These are phyloP conservation scores for Amanita thiersii DNA, from an alignment of 768 basidiomycete genomes.

Conservation along the genomic window DNA sequence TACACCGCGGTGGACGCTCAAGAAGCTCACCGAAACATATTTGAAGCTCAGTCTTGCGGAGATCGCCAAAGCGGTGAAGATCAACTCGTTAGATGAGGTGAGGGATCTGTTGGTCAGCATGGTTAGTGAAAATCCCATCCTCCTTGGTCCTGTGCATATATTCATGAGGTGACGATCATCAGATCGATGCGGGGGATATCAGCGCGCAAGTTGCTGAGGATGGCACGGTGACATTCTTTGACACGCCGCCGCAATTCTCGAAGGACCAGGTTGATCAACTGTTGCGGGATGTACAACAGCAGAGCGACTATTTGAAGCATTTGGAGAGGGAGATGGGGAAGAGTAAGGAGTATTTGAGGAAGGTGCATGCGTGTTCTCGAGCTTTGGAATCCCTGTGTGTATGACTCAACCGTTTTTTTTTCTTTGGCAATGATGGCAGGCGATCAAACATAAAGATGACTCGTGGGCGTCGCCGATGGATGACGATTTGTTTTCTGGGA, in stretches of 20 bases:
- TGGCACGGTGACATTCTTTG: conserved; percentile 69
- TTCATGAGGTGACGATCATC: not conserved
- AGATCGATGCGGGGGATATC: conserved; percentile 72
- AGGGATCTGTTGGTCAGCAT: conserved; percentile 59
- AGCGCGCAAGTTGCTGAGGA: conserved; percentile 57
- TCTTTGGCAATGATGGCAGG: conserved; percentile 11
- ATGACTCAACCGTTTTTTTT: not conserved
- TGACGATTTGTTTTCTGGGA: conserved; percentile 14
- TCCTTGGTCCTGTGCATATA: not conserved
- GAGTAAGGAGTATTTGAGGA: conserved; percentile 66
- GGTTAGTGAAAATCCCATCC: conserved; percentile 33
- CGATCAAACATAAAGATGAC: conserved; percentile 16
- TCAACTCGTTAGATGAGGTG: conserved; percentile 46
- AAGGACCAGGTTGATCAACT: conserved; percentile 54
- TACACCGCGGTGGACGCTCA: conserved; percentile 72
- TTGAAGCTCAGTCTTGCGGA: conserved; percentile 68
- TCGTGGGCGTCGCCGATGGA: conserved; percentile 13
- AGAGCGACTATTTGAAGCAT: conserved; percentile 35
- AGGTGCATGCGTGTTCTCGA: too few species aligned
- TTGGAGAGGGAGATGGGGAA: conserved; percentile 51
- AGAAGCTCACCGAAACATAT: conserved; percentile 77
- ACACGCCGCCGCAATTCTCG: conserved; percentile 50
- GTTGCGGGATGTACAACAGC: conserved; percentile 46
- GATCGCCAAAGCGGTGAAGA: conserved; percentile 50
- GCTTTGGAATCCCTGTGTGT: too few species aligned